phyloP scores from a whole-genome alignment of 176 grass and related monocot genomes.

The Poa annua region DNA sequence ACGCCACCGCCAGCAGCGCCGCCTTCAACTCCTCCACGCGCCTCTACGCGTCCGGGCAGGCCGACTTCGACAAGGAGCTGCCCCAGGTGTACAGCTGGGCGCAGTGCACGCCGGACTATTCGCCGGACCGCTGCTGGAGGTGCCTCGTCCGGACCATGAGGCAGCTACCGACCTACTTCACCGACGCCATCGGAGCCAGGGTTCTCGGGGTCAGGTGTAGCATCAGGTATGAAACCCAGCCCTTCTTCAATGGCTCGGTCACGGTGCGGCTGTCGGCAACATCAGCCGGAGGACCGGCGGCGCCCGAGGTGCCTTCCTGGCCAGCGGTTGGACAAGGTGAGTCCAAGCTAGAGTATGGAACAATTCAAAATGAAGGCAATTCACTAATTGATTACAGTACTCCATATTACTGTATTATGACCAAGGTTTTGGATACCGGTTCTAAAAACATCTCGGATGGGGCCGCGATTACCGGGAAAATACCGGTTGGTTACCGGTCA shows the following conservation, averaged over 20 bases:
- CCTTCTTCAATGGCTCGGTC: constrained; percentile 31
- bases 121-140: constrained; percentile 7
- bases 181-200: constrained; percentile 23
- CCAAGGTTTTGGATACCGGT: no score
- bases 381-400: no score
- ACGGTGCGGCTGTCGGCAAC: background rate
- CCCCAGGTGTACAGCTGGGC: constrained; percentile 52
- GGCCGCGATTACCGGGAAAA: no score
- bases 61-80: constrained; percentile 19
- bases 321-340: constrained; percentile 22
- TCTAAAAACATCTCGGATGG: no score
- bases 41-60: constrained; percentile 42
- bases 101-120: constrained; percentile 59
- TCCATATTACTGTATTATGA: no score
- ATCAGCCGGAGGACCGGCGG: background rate
- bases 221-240: constrained; percentile 33
- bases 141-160: background rate
- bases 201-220: constrained; percentile 42
- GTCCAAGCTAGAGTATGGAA: background rate
- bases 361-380: no score
- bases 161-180: background rate
- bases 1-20: constrained; percentile 36
- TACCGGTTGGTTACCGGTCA: no score
- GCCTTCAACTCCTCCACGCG: constrained; percentile 20
- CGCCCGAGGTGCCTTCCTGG: no score